Evolutionary conservation across 2,329 filamentous ascomycete species (phyloP).

Genomic region (Colletotrichum salicis): DNA sequence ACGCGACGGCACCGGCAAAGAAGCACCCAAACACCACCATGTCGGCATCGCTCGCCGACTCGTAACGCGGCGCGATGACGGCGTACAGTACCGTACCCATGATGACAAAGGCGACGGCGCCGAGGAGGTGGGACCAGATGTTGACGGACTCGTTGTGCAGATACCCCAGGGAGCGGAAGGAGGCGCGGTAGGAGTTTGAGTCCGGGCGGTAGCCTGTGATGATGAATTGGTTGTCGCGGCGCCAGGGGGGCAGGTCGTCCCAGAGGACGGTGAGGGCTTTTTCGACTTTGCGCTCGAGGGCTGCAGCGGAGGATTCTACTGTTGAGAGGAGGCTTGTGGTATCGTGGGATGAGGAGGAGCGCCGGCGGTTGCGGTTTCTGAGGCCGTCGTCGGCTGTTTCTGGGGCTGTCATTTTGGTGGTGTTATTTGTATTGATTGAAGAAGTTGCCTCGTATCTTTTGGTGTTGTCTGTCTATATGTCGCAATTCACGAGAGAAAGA

Average conservation of each 20-base stretch:
- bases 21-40: constrained; percentile 81
- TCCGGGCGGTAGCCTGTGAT: constrained; percentile 63
- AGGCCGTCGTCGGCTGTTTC: constrained; percentile 1
- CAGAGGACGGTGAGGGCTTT: constrained; percentile 60
- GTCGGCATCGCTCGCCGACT: constrained; percentile 69
- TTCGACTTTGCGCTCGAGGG: constrained; percentile 52
- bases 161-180: constrained; percentile 60
- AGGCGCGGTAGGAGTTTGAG: constrained; percentile 58
- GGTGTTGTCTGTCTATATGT: background rate
- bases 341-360: background rate
- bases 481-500: background rate
- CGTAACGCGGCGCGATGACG: constrained; percentile 73
- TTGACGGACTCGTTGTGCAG: constrained; percentile 73
- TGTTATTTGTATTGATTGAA: background rate
- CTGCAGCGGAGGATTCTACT: constrained; percentile 38
- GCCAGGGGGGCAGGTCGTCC: constrained; percentile 69
- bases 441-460: background rate
- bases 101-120: constrained; percentile 68
- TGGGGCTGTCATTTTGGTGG: background rate
- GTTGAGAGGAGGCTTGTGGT: constrained; percentile 38
- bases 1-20: constrained; percentile 78
- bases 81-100: constrained; percentile 64
- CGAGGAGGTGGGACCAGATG: constrained; percentile 73
- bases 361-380: constrained; percentile 8
- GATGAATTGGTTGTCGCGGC: constrained; percentile 69